Evolutionary conservation across 345 rosid species (phyloP).

Genomic region (Eucalyptus grandis): DNA sequence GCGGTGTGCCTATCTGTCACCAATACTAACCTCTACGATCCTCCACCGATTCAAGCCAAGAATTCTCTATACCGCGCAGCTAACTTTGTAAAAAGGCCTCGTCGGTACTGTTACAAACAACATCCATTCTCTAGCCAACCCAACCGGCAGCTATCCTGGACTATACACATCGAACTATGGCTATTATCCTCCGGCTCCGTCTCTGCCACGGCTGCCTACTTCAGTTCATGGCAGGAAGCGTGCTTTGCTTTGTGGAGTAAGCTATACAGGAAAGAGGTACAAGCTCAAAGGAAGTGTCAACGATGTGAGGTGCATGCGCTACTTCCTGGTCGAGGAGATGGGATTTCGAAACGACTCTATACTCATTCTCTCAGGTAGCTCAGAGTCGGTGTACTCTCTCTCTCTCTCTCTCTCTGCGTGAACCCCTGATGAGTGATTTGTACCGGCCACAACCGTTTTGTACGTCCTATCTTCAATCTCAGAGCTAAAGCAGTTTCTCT

Average conservation of each 20-base stretch:
- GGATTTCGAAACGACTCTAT: slow-evolving; percentile 35
- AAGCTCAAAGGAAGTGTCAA: slow-evolving; percentile 36
- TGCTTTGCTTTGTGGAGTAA: slow-evolving; percentile 47
- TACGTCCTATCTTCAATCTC: background rate
- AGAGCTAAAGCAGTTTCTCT: background rate
- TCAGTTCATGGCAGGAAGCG: slow-evolving; percentile 17
- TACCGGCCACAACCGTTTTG: background rate
- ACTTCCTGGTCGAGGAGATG: slow-evolving; percentile 25
- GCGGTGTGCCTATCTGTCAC: slow-evolving; percentile 28
- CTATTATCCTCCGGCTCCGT: background rate
- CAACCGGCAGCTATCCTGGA: background rate
- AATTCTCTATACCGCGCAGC: slow-evolving; percentile 1
- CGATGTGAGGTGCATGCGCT: slow-evolving; percentile 44
- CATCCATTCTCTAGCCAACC: background rate
- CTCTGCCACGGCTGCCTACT: background rate
- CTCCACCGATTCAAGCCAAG: background rate
- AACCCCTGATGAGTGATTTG: background rate
- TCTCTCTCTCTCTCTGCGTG: background rate
- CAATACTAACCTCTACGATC: slow-evolving; percentile 1
- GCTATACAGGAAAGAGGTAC: slow-evolving; percentile 24
- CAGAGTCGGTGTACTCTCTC: background rate
- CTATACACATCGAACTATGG: background rate
- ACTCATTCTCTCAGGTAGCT: slow-evolving; percentile 20
- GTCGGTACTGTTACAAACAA: background rate
- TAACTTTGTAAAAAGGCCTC: background rate